Evolutionary conservation across 2,329 filamentous ascomycete genomes (phyloP).

Genomic region (Aotearoamyces nothofagi): DNA sequence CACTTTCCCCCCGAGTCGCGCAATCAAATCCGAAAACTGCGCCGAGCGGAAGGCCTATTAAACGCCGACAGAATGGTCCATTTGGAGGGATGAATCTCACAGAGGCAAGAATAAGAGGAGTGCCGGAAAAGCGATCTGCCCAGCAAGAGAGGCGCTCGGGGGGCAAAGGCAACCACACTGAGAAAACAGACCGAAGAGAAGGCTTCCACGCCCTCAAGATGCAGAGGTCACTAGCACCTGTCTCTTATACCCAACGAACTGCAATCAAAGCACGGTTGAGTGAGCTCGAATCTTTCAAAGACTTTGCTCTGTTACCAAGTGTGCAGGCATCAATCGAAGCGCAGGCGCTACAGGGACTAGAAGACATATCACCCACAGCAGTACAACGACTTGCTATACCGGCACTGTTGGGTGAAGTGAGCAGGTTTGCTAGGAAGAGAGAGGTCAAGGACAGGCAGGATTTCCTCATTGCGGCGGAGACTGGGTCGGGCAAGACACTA

Average conservation of each 20-base stretch:
- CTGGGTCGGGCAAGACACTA: constrained; percentile 90
- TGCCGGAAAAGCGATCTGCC: constrained; percentile 20
- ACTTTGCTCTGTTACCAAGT: constrained; percentile 59
- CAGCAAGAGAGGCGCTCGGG: constrained; percentile 1
- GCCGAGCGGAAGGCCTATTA: constrained; percentile 18
- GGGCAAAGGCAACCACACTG: constrained; percentile 4
- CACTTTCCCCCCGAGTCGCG: constrained; percentile 28
- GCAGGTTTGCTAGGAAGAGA: constrained; percentile 15
- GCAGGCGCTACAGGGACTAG: constrained; percentile 61
- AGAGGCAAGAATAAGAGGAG: constrained; percentile 26
- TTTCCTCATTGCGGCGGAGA: constrained; percentile 87
- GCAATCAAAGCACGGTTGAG: constrained; percentile 38
- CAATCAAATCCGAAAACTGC: constrained; percentile 12
- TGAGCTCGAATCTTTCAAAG: constrained; percentile 62
- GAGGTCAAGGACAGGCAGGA: constrained; percentile 25
- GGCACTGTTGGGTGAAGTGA: constrained; percentile 43
- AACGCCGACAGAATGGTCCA: constrained; percentile 31
- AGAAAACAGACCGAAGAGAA: constrained; percentile 5
- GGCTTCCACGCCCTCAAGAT: constrained; percentile 73
- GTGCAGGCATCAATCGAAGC: constrained; percentile 56
- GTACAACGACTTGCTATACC: constrained; percentile 85
- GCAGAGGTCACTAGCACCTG: constrained; percentile 63
- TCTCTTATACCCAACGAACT: constrained; percentile 57
- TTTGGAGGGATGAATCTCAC: constrained; percentile 45
- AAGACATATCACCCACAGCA: constrained; percentile 68